Percentiles rank a stretch among this genome's conserved stretches.
Evolutionary conservation across 768 basidiomycete genomes (phyloP).

Genomic region (Pleurotus platypus): DNA sequence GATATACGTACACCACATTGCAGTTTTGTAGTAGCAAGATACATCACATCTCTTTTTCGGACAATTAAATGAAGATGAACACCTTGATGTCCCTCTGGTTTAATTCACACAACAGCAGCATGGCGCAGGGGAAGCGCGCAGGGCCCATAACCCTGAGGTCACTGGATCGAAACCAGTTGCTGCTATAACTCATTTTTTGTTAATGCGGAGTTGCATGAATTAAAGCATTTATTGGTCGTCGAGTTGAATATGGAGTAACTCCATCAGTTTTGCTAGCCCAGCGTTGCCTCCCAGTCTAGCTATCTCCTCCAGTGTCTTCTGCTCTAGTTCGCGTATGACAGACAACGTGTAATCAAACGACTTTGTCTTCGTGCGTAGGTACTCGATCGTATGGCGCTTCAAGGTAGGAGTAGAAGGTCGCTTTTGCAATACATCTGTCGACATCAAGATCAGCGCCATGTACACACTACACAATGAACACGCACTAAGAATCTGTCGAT

Average conservation of each 20-base stretch:
- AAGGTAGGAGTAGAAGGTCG: constrained; percentile 77
- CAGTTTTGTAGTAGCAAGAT: too few relatives aligned
- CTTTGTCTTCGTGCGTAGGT: constrained; percentile 69
- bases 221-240: too few relatives aligned
- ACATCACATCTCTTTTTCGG: background rate
- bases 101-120: background rate
- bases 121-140: background rate
- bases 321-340: constrained; percentile 65
- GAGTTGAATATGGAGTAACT: constrained; percentile 38
- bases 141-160: background rate
- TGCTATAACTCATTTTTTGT: background rate
- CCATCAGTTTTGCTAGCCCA: constrained; percentile 54
- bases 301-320: constrained; percentile 68
- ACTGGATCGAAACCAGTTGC: constrained; percentile 2
- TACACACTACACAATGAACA: constrained; percentile 8
- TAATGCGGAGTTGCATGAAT: background rate
- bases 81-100: too few relatives aligned
- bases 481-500: constrained; percentile 82
- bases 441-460: background rate
- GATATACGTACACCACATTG: too few relatives aligned
- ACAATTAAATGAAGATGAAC: background rate
- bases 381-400: constrained; percentile 76
- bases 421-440: constrained; percentile 83
- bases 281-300: constrained; percentile 72
- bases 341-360: constrained; percentile 85